Percentiles rank a stretch among this genome's conserved stretches.
Evolutionary conservation across 306 rosid genomes (phyloP).

Genomic region (Quercus bicolor): DNA sequence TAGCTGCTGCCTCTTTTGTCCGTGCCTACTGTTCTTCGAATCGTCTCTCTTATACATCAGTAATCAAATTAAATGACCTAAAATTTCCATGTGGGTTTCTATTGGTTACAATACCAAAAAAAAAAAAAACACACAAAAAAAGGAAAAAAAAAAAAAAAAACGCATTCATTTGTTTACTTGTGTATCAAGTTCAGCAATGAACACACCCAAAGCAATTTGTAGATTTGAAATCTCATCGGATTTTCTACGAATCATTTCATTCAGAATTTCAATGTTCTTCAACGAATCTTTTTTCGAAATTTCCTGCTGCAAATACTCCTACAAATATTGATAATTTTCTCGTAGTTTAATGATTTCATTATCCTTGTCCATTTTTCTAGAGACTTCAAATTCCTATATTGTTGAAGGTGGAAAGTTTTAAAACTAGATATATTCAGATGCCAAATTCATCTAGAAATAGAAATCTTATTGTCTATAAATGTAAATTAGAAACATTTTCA

Average conservation of each 20-base stretch:
- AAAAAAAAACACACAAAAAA: too few relatives aligned
- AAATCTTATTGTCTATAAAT: neutral
- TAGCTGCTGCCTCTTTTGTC: conserved; percentile 69
- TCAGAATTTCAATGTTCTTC: conserved; percentile 43
- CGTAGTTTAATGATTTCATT: conserved; percentile 75
- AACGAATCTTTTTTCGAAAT: conserved; percentile 27
- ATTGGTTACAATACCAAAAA: too few relatives aligned
- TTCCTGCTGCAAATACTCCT: conserved; percentile 70
- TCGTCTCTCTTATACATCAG: conserved; percentile 49
- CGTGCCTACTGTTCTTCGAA: conserved; percentile 69
- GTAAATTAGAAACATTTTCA: neutral
- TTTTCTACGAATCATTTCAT: conserved; percentile 62
- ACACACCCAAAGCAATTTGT: conserved; percentile 95
- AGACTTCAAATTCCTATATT: conserved; percentile 80
- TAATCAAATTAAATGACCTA: conserved; percentile 3
- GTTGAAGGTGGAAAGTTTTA: conserved; percentile 3
- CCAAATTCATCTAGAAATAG: neutral
- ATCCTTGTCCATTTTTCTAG: conserved; percentile 96
- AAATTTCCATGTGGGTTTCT: neutral
- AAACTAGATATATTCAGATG: neutral
- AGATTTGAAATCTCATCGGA: conserved; percentile 77
- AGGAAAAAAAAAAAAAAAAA: neutral
- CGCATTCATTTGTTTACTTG: conserved; percentile 49
- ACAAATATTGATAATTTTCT: conserved; percentile 59
- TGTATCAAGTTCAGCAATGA: conserved; percentile 92